These are phyloP conservation scores for Zhuliangozyma parablackwelliae DNA, from an alignment of 1,139 yeast species.

Conservation along the genomic window DNA sequence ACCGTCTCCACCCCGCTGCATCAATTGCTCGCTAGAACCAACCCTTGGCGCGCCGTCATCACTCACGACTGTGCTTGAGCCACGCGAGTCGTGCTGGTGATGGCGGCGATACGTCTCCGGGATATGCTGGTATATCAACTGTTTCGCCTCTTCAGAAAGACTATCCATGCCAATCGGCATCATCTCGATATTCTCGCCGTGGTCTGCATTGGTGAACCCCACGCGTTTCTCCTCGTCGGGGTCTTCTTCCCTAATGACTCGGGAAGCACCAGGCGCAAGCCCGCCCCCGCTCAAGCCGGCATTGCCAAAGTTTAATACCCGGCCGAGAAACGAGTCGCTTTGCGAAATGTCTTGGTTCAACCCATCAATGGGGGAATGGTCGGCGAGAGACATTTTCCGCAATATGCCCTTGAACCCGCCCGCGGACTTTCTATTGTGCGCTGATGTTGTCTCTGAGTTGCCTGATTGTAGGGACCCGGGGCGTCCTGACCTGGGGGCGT, in stretches of 20 bases:
- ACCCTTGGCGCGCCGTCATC: no score
- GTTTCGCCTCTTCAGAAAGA: conserved; percentile 38
- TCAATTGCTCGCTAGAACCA: no score
- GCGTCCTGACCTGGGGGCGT: conserved; percentile 21
- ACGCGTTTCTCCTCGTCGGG: conserved; percentile 17
- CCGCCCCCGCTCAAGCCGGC: conserved; percentile 40
- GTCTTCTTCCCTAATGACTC: conserved; percentile 15
- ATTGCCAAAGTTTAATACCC: conserved; percentile 25
- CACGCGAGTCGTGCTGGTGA: conserved; percentile 1
- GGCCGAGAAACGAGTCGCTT: conserved; percentile 39
- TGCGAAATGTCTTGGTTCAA: conserved; percentile 15
- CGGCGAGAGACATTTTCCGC: conserved; percentile 33
- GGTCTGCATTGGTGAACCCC: conserved; percentile 11
- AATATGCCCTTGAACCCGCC: conserved; percentile 23
- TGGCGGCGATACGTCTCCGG: conserved; percentile 16
- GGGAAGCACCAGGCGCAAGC: conserved; percentile 38
- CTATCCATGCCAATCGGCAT: conserved; percentile 30
- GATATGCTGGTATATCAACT: conserved; percentile 34
- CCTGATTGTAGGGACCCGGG: conserved; percentile 1
- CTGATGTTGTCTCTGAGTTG: neutral
- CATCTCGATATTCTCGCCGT: conserved; percentile 29
- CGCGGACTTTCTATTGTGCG: neutral
- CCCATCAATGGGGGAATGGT: conserved; percentile 19
- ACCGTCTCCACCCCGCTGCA: neutral
- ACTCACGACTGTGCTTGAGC: no score